Percentiles rank a stretch among this genome's conserved stretches.
Evolutionary conservation across 192 early-diverging fungal genomes (phyloP).

Genomic region (Gaertneriomyces sp.): DNA sequence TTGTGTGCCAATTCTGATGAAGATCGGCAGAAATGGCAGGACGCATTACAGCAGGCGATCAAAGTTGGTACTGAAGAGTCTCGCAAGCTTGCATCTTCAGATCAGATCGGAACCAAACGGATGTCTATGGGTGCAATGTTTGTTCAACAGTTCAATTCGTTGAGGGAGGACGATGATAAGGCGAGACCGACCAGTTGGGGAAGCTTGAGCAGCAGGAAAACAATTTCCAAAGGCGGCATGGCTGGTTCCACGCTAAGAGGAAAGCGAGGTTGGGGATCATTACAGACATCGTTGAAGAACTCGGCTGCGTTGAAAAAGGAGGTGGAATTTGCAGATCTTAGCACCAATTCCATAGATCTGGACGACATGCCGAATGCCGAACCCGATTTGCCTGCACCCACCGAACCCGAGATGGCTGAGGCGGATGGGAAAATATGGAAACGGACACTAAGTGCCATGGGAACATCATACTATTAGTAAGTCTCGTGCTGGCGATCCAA

Average conservation of each 20-base stretch:
- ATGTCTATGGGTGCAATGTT: slow-evolving; percentile 15
- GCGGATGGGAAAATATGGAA: slow-evolving; percentile 46
- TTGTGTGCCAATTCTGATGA: slow-evolving; percentile 18
- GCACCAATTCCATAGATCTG: neutral
- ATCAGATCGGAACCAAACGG: slow-evolving; percentile 13
- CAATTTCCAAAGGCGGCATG: neutral
- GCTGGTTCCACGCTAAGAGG: no score
- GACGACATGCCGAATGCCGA: neutral
- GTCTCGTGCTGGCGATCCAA: neutral
- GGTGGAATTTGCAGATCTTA: slow-evolving; percentile 7
- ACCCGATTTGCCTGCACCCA: neutral
- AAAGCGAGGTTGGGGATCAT: no score
- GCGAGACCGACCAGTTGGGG: slow-evolving; percentile 17
- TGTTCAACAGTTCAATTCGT: slow-evolving; percentile 16
- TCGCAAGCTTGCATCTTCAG: neutral
- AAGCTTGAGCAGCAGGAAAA: slow-evolving; percentile 12
- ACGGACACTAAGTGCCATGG: slow-evolving; percentile 43
- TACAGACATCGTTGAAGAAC: no score
- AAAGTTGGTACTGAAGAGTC: slow-evolving; percentile 14
- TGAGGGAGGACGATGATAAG: slow-evolving; percentile 4
- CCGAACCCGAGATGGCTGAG: slow-evolving; percentile 48
- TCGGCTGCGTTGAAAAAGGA: no score
- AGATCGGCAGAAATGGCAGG: slow-evolving; percentile 32
- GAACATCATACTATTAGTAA: slow-evolving; percentile 47
- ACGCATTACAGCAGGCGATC: slow-evolving; percentile 32